Percentiles rank a stretch among this genome's conserved stretches.
These are phyloP conservation scores for Scedosporium boydii DNA, from an alignment of 2,329 filamentous ascomycete genomes.

Conservation along the genomic window DNA sequence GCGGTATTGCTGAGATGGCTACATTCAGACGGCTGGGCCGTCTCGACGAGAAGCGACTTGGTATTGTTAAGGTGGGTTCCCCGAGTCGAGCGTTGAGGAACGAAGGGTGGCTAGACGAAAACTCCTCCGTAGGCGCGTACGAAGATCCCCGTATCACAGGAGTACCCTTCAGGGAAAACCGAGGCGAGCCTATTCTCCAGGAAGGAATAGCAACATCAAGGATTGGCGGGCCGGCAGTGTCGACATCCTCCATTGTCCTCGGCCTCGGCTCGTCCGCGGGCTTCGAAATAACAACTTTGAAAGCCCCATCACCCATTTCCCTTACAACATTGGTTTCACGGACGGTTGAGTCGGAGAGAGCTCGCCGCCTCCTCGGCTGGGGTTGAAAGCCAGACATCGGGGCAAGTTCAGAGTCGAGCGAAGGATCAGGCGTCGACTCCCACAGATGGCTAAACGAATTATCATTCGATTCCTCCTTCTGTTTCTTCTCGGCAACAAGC, in stretches of 20 bases:
- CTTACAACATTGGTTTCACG: conserved; percentile 47
- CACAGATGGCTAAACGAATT: neutral
- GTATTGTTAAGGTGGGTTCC: neutral
- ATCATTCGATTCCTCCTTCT: conserved; percentile 16
- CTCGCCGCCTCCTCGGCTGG: conserved; percentile 41
- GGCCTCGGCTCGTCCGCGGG: conserved; percentile 50
- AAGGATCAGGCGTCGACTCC: neutral
- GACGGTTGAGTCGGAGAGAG: conserved; percentile 68
- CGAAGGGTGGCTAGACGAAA: conserved; percentile 52
- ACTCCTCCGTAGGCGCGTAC: conserved; percentile 66
- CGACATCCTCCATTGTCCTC: conserved; percentile 52
- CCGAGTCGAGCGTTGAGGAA: conserved; percentile 20
- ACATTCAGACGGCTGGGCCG: conserved; percentile 26
- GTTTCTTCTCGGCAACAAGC: conserved; percentile 20
- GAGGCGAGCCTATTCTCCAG: conserved; percentile 73
- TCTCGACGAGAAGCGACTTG: conserved; percentile 13
- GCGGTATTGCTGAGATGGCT: neutral
- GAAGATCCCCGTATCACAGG: conserved; percentile 73
- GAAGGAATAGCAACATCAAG: conserved; percentile 73
- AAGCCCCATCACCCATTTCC: conserved; percentile 54
- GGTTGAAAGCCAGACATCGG: neutral
- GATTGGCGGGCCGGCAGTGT: conserved; percentile 35
- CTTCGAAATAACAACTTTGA: conserved; percentile 74
- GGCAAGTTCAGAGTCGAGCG: neutral
- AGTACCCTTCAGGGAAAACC: conserved; percentile 68